Percentiles rank a stretch among this genome's conserved stretches.
Evolutionary conservation across 495 filamentous ascomycete species (phyloP).

Genomic region (Talaromyces thailandensis): DNA sequence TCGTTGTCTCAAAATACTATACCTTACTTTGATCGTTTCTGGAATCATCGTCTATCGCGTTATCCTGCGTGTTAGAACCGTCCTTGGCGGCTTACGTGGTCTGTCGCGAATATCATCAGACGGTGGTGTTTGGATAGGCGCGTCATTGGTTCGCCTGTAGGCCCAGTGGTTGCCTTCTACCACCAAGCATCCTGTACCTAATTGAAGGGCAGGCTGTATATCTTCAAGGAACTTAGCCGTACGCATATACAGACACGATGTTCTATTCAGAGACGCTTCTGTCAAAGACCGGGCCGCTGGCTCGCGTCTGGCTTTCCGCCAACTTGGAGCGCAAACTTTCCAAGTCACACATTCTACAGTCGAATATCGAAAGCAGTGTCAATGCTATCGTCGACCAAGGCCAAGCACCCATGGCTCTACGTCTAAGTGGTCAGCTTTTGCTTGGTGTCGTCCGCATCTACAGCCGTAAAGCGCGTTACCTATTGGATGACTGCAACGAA

Average conservation of each 20-base stretch:
- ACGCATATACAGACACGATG: constrained; percentile 47
- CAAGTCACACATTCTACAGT: constrained; percentile 87
- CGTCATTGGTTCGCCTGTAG: neutral
- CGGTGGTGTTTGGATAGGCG: constrained; percentile 8
- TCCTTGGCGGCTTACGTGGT: neutral
- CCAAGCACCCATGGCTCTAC: constrained; percentile 89
- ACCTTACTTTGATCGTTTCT: neutral
- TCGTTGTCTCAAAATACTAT: neutral
- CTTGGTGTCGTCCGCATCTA: constrained; percentile 96
- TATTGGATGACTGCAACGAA: constrained; percentile 95
- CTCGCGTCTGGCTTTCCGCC: constrained; percentile 95
- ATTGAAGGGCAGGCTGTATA: neutral
- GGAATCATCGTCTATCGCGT: neutral
- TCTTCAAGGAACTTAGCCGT: neutral
- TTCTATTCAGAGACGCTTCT: constrained; percentile 97
- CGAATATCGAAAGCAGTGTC: constrained; percentile 87
- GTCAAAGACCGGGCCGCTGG: constrained; percentile 92
- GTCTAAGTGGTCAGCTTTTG: constrained; percentile 86
- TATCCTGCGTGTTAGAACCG: neutral
- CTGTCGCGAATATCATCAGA: constrained; percentile 1
- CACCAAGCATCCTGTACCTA: neutral
- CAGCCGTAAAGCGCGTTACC: constrained; percentile 89
- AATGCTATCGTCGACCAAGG: constrained; percentile 88
- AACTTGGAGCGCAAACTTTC: constrained; percentile 96
- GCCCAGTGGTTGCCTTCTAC: neutral